Evolutionary conservation across 305 asterid species (phyloP).

Genomic region (Fraxinus latifolia): DNA sequence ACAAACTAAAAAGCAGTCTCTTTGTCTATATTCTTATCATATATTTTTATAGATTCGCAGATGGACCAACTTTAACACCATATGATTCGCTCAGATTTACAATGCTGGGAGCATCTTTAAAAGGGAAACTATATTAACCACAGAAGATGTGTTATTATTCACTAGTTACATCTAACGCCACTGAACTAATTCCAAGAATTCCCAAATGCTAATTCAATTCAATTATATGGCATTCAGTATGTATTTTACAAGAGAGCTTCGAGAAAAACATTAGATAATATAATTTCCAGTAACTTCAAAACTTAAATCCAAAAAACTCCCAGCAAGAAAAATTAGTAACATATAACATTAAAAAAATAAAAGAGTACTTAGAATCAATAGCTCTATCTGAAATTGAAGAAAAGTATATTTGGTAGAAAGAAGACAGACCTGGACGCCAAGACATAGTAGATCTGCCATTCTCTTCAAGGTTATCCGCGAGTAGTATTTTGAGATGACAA

Average conservation of each 20-base stretch:
- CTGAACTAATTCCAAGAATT: neutral
- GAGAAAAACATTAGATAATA: neutral
- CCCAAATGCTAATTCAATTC: neutral
- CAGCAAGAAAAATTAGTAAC: neutral
- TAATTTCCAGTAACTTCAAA: neutral
- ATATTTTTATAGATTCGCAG: neutral
- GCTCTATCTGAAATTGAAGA: neutral
- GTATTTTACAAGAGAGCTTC: neutral
- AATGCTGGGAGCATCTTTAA: neutral
- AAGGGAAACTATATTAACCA: neutral
- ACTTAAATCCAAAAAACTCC: neutral
- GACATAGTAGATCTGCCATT: constrained; percentile 81
- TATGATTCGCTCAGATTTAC: neutral
- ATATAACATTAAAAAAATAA: neutral
- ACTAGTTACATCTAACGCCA: neutral
- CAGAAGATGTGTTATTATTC: neutral
- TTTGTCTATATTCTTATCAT: neutral
- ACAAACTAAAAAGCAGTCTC: neutral
- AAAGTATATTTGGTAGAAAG: neutral
- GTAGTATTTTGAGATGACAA: constrained; percentile 84
- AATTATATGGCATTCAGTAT: neutral
- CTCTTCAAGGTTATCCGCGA: constrained; percentile 79
- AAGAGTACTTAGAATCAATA: neutral
- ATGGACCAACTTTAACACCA: neutral
- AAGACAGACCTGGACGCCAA: constrained; percentile 59